A percentile compares a stretch with the other conserved stretches of the same genome.
phyloP scores from a whole-genome alignment of 768 basidiomycete genomes.

The Leccinum subtestaceum region DNA sequence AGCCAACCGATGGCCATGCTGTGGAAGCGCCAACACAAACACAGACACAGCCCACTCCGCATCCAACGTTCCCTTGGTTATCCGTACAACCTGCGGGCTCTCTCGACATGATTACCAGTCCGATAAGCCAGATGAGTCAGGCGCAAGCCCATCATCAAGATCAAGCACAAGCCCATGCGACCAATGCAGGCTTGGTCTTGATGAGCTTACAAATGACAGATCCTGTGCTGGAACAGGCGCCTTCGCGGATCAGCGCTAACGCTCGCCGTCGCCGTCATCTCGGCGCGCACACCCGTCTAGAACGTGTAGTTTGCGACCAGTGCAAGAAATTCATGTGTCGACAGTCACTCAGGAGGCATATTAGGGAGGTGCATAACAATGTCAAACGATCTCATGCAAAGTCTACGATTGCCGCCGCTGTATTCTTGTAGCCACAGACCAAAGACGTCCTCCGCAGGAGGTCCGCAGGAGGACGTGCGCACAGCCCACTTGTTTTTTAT shows the following conservation, averaged over 20 bases:
- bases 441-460: not conserved
- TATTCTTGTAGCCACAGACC: not conserved
- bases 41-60: conserved; percentile 1
- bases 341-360: conserved; percentile 20
- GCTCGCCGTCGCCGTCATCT: not conserved
- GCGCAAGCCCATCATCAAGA: not conserved
- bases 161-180: not conserved
- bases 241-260: conserved; percentile 2
- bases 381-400: conserved; percentile 15
- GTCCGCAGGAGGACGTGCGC: conserved; percentile 1
- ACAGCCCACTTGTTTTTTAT: not conserved
- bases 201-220: not conserved
- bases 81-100: not conserved
- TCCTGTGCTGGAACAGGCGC: conserved; percentile 3
- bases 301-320: not conserved
- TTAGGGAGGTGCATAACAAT: conserved; percentile 16
- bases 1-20: conserved; percentile 17
- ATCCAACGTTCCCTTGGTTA: not conserved
- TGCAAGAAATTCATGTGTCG: conserved; percentile 17
- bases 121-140: not conserved
- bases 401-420: not conserved
- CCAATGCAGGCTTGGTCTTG: not conserved
- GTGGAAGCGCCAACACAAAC: conserved; percentile 8
- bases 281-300: not conserved
- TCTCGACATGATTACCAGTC: not conserved